phyloP scores from a whole-genome alignment of 495 filamentous ascomycete genomes.

The Trypethelium eluteriae region DNA sequence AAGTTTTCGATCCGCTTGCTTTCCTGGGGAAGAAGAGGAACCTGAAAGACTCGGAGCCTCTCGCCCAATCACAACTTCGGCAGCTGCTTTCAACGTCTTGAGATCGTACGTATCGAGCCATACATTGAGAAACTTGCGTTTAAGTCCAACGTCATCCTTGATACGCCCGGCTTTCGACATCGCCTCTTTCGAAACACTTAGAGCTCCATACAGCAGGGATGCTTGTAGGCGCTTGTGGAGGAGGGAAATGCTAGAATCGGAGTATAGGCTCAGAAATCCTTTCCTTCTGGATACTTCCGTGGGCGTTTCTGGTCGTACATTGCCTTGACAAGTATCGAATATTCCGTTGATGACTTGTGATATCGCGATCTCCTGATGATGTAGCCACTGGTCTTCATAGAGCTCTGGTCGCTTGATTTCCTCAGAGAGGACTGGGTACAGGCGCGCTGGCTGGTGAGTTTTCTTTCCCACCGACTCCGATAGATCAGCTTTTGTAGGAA shows the following conservation, averaged over 20 bases:
- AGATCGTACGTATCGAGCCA: constrained; percentile 55
- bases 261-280: constrained; percentile 48
- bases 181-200: constrained; percentile 49
- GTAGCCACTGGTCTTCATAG: constrained; percentile 61
- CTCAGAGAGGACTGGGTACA: constrained; percentile 50
- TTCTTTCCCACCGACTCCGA: not conserved
- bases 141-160: constrained; percentile 52
- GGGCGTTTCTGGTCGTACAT: not conserved
- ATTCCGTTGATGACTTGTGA: constrained; percentile 54
- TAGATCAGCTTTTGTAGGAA: constrained; percentile 11
- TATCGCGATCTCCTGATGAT: constrained; percentile 54
- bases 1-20: constrained; percentile 34
- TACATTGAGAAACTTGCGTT: constrained; percentile 48
- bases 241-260: constrained; percentile 43
- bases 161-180: constrained; percentile 42
- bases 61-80: constrained; percentile 56
- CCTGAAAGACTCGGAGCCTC: constrained; percentile 20
- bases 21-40: constrained; percentile 22
- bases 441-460: not conserved
- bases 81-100: constrained; percentile 42
- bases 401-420: constrained; percentile 49
- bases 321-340: constrained; percentile 36
- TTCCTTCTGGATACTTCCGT: constrained; percentile 26
- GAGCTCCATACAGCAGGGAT: constrained; percentile 54
- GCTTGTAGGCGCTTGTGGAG: constrained; percentile 56